phyloP scores from a whole-genome alignment of 805 yeast species.

The Jamesozyma piceae region DNA sequence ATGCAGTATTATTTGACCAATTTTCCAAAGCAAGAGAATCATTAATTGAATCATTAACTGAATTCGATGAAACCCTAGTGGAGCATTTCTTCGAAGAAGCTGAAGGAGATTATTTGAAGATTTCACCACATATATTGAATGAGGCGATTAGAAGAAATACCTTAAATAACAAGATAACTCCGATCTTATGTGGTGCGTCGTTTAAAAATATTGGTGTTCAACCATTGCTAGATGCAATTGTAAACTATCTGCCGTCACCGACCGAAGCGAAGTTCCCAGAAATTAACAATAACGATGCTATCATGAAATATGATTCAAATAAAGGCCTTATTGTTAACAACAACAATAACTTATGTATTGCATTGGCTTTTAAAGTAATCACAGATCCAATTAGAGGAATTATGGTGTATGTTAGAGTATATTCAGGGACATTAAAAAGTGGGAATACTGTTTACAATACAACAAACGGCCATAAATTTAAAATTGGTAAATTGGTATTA shows the following conservation, averaged over 20 bases:
- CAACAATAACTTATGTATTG: constrained; percentile 55
- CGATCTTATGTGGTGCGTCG: constrained; percentile 88
- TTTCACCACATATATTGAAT: constrained; percentile 47
- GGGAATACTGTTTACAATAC: constrained; percentile 60
- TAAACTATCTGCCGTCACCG: constrained; percentile 76
- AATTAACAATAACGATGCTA: constrained; percentile 25
- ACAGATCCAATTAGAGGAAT: constrained; percentile 77
- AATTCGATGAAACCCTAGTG: constrained; percentile 66
- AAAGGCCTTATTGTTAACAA: constrained; percentile 46
- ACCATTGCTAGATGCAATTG: constrained; percentile 79
- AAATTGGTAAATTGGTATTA: constrained; percentile 56
- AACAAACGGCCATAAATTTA: constrained; percentile 55
- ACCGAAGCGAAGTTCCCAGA: constrained; percentile 52
- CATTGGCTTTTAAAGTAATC: constrained; percentile 85
- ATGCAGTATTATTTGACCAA: constrained; percentile 37
- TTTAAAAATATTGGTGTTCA: constrained; percentile 91
- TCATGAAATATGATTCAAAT: constrained; percentile 33
- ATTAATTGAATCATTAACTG: constrained; percentile 74
- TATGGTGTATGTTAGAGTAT: constrained; percentile 76
- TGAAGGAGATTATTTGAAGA: constrained; percentile 50
- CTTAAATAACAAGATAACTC: constrained; percentile 47
- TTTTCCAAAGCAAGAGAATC: constrained; percentile 56
- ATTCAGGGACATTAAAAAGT: constrained; percentile 64
- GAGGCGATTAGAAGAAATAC: constrained; percentile 59
- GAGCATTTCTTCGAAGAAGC: constrained; percentile 70